Conservation (phyloP, 805 yeast genomes). For the Kuraishia molischiana region DNA sequence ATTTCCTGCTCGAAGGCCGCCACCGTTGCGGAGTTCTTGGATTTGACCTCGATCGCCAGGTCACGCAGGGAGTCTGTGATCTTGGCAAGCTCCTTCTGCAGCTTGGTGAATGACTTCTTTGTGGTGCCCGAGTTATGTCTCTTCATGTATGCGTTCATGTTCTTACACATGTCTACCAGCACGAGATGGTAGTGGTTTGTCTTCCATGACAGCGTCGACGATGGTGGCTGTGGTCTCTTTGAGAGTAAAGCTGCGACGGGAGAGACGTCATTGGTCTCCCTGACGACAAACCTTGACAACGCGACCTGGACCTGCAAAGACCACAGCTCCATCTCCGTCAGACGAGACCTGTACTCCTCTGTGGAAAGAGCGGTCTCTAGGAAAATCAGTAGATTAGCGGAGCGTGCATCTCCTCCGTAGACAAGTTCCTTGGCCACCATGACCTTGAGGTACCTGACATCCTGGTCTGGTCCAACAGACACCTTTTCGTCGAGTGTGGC, state of each 20-base stretch:
- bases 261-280: neutral
- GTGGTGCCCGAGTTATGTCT: neutral
- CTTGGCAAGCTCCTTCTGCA: conserved; percentile 2
- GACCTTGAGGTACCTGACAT: conserved; percentile 23
- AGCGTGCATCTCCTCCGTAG: conserved; percentile 16
- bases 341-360: conserved; percentile 5
- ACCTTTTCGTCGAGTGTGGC: conserved; percentile 2
- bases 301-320: conserved; percentile 7
- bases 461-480: neutral
- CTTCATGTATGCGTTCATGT: neutral
- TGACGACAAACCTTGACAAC: neutral
- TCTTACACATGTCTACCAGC: neutral
- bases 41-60: conserved; percentile 9
- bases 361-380: conserved; percentile 1
- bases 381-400: conserved; percentile 9
- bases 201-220: neutral
- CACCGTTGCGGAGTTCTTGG: conserved; percentile 5
- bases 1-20: conserved; percentile 4
- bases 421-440: conserved; percentile 29
- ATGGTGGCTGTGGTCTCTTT: neutral
- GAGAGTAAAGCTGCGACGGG: neutral
- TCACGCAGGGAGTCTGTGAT: conserved; percentile 7
- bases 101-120: neutral
- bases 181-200: neutral
- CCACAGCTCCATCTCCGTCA: conserved; percentile 29